phyloP scores from a whole-genome alignment of 148 eudicot species.

The Beta vulgaris region DNA sequence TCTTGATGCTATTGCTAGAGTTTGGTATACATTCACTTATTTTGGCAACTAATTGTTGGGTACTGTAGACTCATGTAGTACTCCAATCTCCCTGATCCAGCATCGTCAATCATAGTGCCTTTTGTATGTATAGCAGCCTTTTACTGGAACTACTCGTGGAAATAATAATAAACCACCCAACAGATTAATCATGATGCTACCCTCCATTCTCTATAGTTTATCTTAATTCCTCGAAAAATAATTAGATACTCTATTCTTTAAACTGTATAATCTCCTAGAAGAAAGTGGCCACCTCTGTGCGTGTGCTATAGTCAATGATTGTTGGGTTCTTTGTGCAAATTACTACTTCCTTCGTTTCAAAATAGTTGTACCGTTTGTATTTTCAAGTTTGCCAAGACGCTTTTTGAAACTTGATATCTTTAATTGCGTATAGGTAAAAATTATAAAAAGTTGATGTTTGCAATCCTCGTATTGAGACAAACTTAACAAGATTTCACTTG shows the following conservation, averaged over 20 bases:
- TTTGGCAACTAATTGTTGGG: neutral
- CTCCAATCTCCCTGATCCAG: neutral
- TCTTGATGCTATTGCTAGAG: neutral
- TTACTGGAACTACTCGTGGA: slow-evolving; percentile 11
- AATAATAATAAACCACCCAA: slow-evolving; percentile 11
- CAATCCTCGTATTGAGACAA: too few species aligned
- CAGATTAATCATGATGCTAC: slow-evolving; percentile 18
- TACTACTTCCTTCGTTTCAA: too few species aligned
- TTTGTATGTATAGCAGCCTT: slow-evolving; percentile 13
- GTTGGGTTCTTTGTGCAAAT: neutral
- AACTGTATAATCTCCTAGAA: neutral
- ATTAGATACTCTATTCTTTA: neutral
- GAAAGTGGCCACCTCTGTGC: neutral
- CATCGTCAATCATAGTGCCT: slow-evolving; percentile 17
- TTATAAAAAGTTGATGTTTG: too few species aligned
- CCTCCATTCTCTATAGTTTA: neutral
- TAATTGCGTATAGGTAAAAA: too few species aligned
- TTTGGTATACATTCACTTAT: neutral
- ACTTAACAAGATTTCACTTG: too few species aligned
- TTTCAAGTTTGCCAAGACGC: too few species aligned
- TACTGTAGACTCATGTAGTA: neutral
- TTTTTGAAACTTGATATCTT: too few species aligned
- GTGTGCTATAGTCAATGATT: slow-evolving; percentile 17
- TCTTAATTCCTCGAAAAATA: neutral
- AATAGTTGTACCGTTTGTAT: too few species aligned